Base-by-base conservation (phyloP, 495 filamentous ascomycete genomes). In the Trichocladium antarcticum region DNA sequence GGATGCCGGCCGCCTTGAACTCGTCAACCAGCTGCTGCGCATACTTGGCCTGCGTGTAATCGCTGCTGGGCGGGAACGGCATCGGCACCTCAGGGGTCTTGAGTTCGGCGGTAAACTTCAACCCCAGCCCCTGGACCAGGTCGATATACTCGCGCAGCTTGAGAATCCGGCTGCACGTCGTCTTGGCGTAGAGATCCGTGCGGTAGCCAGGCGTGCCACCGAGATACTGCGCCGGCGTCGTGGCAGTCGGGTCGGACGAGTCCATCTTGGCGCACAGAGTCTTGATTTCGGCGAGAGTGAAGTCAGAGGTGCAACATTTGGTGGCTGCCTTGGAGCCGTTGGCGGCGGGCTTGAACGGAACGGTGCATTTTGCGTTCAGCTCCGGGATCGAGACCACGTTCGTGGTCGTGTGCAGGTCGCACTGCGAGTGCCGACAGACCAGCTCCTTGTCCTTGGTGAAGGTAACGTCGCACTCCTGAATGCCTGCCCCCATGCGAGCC, bases 401-500 rank as follows among this genome's bases (percentile, higher is more conserved):
- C 53, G 79, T 80, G 11, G 79, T 82, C 1, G 70, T 77, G 62
- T 81, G 78, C 32, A 82, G 63, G 56, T 82, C 79, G 62, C 79
- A 82, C 36, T 77, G 75, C 15, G 70, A 69, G 57, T 82, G 79
- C 7, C 79, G 74, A 61, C 79, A 82, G 28, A 82, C 78, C 45
- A 82, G 74, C 57, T 75, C 55, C 22, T 65, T 66, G 59, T 82
- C 79, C 38, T 62, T 70, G 40, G 79, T 81, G 59, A 82, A 82
- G 10, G 71, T 65, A 8, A 80, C 78, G 57, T 82, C 79, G 61
- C 79, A 82, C 50, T 82, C 79, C 19, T 79, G 64, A 51, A 82
- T 71, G 17, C 79, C 78, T 1, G 79, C 78, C n/a, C 78, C 79
- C 75, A 77, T 77, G 21, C 78, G 63, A 0, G 72, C 68, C 60